These are phyloP conservation scores for Pharnaceum exiguum DNA, from an alignment of 148 eudicot species.

Conservation along the genomic window DNA sequence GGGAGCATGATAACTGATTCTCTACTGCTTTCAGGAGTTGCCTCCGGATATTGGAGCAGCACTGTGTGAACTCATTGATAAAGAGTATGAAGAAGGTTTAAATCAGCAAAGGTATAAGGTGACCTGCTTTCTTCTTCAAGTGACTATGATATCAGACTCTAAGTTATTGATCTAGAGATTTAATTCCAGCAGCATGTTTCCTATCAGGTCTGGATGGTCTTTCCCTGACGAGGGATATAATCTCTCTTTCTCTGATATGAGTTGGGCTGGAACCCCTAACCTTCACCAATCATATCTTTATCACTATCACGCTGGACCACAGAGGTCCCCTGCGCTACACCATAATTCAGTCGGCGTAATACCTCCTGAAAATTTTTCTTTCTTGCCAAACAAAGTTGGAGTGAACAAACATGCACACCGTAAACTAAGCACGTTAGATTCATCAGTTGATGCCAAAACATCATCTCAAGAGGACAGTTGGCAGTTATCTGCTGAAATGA, in stretches of 20 bases:
- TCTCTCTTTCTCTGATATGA: constrained; percentile 33
- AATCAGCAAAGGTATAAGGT: constrained; percentile 41
- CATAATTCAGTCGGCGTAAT: constrained; percentile 31
- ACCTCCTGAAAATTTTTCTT: constrained; percentile 28
- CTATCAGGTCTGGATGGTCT: constrained; percentile 30
- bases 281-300: constrained; percentile 44
- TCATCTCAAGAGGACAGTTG: constrained; percentile 35
- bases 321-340: constrained; percentile 31
- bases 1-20: constrained; percentile 11
- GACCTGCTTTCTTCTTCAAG: neutral
- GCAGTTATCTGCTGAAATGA: constrained; percentile 45
- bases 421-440: constrained; percentile 22
- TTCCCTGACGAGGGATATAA: constrained; percentile 30
- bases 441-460: constrained; percentile 23
- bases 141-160: constrained; percentile 7
- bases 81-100: constrained; percentile 37
- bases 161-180: constrained; percentile 13
- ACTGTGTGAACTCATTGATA: constrained; percentile 80
- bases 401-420: constrained; percentile 15
- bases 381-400: constrained; percentile 24
- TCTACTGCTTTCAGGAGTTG: constrained; percentile 55
- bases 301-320: constrained; percentile 53
- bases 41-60: constrained; percentile 77
- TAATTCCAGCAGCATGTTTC: constrained; percentile 29
- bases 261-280: constrained; percentile 31